Evolutionary conservation across 176 grass and related monocot genomes (phyloP).

Genomic region (Musa troglodytarum): DNA sequence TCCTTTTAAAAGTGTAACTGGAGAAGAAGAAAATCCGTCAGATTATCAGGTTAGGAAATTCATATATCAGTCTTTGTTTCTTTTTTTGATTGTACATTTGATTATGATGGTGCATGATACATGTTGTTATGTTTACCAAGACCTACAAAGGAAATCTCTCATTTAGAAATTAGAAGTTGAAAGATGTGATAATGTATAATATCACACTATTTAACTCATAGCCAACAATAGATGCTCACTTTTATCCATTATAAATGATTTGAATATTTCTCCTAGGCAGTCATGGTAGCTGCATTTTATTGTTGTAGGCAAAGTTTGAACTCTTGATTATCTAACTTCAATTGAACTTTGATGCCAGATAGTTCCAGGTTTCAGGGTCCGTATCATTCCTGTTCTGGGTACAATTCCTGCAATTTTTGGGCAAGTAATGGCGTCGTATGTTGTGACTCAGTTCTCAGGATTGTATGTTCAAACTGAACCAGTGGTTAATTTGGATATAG

Average conservation of each 20-base stretch:
- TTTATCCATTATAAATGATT: background rate
- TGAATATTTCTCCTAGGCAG: background rate
- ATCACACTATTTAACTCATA: background rate
- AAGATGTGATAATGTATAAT: background rate
- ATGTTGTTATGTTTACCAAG: background rate
- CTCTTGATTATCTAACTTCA: conserved; percentile 11
- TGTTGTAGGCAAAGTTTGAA: background rate
- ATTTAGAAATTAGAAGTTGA: background rate
- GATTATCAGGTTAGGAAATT: conserved; percentile 76
- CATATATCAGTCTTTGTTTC: background rate
- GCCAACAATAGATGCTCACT: background rate
- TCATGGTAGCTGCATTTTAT: background rate
- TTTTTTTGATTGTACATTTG: background rate
- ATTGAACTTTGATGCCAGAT: conserved; percentile 43
- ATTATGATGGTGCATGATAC: background rate
- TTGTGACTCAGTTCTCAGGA: conserved; percentile 58
- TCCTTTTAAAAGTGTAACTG: conserved; percentile 69
- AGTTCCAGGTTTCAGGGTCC: conserved; percentile 90
- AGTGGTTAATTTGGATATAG: conserved; percentile 87
- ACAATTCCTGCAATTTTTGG: conserved; percentile 95
- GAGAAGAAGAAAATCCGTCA: conserved; percentile 88
- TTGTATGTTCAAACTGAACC: conserved; percentile 77
- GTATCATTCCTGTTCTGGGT: conserved; percentile 86
- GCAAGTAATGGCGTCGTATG: conserved; percentile 91
- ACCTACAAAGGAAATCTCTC: background rate